Evolutionary conservation across 345 rosid species (phyloP), one percentile per base, ranked within the genome.

Genomic region (Turnera subulata): DNA sequence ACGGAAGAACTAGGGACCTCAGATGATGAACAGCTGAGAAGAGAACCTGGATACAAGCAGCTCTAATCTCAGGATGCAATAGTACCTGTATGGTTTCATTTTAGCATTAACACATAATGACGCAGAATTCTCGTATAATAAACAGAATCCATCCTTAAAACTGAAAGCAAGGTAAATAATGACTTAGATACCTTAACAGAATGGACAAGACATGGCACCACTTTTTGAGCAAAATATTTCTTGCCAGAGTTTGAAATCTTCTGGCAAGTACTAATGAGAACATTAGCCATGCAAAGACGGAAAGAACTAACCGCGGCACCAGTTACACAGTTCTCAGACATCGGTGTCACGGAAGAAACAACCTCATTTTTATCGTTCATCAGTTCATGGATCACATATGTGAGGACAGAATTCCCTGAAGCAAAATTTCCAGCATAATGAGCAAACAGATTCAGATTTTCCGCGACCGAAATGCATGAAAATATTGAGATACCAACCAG

Each of bases 201-300:
- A 61, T 21, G 66, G 61, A 86, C 65, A 49, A 91, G 85, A 68
- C 58, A 61, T 4, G 79, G 87, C 62, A 91, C 67, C 47, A 78
- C 60, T 53, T 52, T 81, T 53, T 65, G 65, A 68, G 96, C 86
- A 61, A 88, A 74, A 33, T 16, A 43, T 56, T 74, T 73, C 80
- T 78, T 84, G 40, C 77, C 75, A 67, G 81, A 51, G 60, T 88
- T 82, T 0, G 78, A 69, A 43, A 84, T 65, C 72, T 91, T 88
- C 75, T 91, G 92, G 74, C 87, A 84, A 55, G 80, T 80, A 72
- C 95, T 88, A 58, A 91, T 84, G 53, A 91, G 86, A 58, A 83
- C 87, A 70, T 91, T 91, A 57, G 91, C 91, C 98, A 86, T 88
- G 73, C 98, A 88, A 46, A 84, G 71, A 59, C 85, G 87, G 47